A percentile compares a stretch with the other conserved stretches of the same genome.
These are phyloP conservation scores for Jacaranda copaia DNA, from an alignment of 257 asterid genomes.

Conservation along the genomic window DNA sequence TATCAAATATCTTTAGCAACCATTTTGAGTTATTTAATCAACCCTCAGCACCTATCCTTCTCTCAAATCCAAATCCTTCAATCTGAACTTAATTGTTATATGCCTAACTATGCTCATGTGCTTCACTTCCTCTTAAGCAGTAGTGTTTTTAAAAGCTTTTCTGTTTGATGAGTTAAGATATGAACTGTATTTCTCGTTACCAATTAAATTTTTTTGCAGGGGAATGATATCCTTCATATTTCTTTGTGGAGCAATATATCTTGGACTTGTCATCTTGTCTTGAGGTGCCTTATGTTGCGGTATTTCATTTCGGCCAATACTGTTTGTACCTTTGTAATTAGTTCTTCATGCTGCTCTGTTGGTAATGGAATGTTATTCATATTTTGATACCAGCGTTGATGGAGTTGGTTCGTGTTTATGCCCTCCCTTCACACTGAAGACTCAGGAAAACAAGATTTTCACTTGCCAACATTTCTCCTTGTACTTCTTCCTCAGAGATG, in stretches of 20 bases:
- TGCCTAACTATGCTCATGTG: neutral
- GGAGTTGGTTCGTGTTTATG: neutral
- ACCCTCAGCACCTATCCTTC: no score
- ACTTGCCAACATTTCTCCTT: neutral
- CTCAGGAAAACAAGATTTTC: slow-evolving; percentile 24
- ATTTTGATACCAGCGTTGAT: slow-evolving; percentile 5
- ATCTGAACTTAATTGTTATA: no score
- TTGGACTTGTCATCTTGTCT: slow-evolving; percentile 89
- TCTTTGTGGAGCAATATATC: slow-evolving; percentile 82
- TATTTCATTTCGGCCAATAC: neutral
- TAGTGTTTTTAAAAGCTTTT: neutral
- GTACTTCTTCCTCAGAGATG: neutral
- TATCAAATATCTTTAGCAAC: neutral
- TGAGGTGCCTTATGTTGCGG: slow-evolving; percentile 60
- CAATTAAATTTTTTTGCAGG: slow-evolving; percentile 55
- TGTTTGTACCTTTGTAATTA: neutral
- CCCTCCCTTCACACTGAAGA: neutral
- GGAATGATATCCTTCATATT: slow-evolving; percentile 87
- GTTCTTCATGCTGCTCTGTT: neutral
- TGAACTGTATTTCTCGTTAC: neutral
- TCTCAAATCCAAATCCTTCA: no score
- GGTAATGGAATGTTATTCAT: neutral
- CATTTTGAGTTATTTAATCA: neutral
- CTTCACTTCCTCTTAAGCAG: neutral
- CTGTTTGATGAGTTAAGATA: slow-evolving; percentile 5